Evolutionary conservation across 768 basidiomycete species (phyloP).

Genomic region (Suillus americanus): DNA sequence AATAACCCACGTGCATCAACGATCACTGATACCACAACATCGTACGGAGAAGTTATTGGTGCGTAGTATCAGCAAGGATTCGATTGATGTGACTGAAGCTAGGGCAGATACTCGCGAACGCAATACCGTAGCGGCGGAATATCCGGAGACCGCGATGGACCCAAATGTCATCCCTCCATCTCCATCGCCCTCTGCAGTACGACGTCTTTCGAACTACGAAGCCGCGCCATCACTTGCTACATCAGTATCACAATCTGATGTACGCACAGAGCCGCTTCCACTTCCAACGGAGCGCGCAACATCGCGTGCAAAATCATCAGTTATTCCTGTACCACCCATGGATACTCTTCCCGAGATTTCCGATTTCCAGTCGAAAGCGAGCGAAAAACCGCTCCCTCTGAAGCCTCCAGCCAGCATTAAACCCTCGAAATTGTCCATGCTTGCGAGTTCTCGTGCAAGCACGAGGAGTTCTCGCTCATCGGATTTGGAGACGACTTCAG

Average conservation of each 20-base stretch:
- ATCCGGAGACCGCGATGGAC: slow-evolving; percentile 33
- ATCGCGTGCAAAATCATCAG: slow-evolving; percentile 40
- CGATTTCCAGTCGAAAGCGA: slow-evolving; percentile 51
- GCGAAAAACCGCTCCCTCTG: slow-evolving; percentile 25
- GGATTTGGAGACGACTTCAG: slow-evolving; percentile 53
- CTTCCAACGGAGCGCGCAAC: slow-evolving; percentile 32
- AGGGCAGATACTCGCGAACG: slow-evolving; percentile 19
- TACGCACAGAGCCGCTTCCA: slow-evolving; percentile 6
- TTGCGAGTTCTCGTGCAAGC: slow-evolving; percentile 66
- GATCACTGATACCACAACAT: slow-evolving; percentile 42
- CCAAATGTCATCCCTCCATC: slow-evolving; percentile 64
- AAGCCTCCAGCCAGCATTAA: slow-evolving; percentile 29
- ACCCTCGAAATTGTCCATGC: slow-evolving; percentile 66
- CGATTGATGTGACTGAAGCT: slow-evolving; percentile 8
- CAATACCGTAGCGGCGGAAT: slow-evolving; percentile 3
- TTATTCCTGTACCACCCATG: slow-evolving; percentile 42
- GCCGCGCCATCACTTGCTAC: slow-evolving; percentile 54
- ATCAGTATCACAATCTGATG: slow-evolving; percentile 37
- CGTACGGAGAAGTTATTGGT: slow-evolving; percentile 68
- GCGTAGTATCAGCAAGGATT: slow-evolving; percentile 19
- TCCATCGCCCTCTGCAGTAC: slow-evolving; percentile 66
- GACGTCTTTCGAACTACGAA: slow-evolving; percentile 57
- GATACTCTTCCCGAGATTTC: slow-evolving; percentile 58
- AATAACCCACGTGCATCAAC: slow-evolving; percentile 40
- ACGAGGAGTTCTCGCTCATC: slow-evolving; percentile 55